Evolutionary conservation across 768 basidiomycete genomes (phyloP).

Genomic region (Guyanaporus albipodus): DNA sequence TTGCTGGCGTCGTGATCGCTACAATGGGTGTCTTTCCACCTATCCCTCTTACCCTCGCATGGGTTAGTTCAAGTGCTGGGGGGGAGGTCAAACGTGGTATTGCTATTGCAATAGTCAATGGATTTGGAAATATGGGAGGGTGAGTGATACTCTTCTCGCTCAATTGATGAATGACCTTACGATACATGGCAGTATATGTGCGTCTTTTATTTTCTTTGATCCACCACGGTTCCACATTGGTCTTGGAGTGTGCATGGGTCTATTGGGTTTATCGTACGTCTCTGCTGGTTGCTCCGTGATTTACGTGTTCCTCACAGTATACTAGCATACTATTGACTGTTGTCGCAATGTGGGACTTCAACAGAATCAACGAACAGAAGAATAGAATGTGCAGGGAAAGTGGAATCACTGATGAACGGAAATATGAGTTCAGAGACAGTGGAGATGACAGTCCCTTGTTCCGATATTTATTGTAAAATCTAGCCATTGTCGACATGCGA

Average conservation of each 20-base stretch:
- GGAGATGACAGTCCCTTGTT: constrained; percentile 56
- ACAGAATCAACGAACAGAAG: constrained; percentile 45
- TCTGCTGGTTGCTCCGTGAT: constrained; percentile 3
- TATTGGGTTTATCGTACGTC: constrained; percentile 23
- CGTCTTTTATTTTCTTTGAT: constrained; percentile 39
- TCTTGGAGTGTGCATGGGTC: constrained; percentile 26
- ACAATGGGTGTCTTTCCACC: constrained; percentile 48
- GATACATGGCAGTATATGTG: constrained; percentile 34
- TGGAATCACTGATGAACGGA: constrained; percentile 38
- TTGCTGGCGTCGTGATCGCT: constrained; percentile 44
- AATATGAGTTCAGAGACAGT: constrained; percentile 39
- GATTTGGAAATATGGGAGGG: constrained; percentile 55
- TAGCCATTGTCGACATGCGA: background rate
- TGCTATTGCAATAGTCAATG: constrained; percentile 48
- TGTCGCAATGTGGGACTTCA: constrained; percentile 44
- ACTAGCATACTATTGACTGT: constrained; percentile 36
- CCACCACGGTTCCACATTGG: constrained; percentile 36
- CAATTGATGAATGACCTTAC: too few relatives aligned
- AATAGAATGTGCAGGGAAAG: constrained; percentile 39
- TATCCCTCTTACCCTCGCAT: constrained; percentile 43
- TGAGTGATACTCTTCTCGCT: constrained; percentile 26
- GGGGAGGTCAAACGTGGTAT: constrained; percentile 50
- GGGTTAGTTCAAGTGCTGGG: constrained; percentile 52
- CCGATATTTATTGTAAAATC: constrained; percentile 32
- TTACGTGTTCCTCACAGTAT: constrained; percentile 25